Conservation (phyloP, 208 protist species). For the Lotmaria passim region DNA sequence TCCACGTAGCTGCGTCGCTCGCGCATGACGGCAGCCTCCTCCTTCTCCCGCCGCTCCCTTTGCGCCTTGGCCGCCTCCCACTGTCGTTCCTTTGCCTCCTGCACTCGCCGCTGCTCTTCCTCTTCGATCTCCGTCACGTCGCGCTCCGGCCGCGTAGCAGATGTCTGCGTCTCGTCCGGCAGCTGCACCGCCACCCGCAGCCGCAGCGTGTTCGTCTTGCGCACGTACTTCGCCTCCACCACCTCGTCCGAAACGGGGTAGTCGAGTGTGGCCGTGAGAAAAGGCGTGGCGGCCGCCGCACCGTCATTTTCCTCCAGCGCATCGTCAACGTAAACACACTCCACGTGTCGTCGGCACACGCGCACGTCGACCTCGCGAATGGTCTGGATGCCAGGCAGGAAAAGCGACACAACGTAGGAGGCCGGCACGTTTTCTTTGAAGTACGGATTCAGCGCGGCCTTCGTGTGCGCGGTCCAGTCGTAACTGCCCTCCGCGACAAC, state of each 20-base stretch:
- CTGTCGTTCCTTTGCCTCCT: conserved; percentile 35
- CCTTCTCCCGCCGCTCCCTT: conserved; percentile 40
- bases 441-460: conserved; percentile 69
- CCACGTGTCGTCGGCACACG: conserved; percentile 44
- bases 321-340: conserved; percentile 70
- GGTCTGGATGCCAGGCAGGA: conserved; percentile 72
- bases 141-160: conserved; percentile 48
- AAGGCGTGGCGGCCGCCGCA: conserved; percentile 21
- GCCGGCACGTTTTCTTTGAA: conserved; percentile 83
- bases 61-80: conserved; percentile 38
- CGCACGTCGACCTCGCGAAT: conserved; percentile 87
- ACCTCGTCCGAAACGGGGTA: conserved; percentile 82
- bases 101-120: conserved; percentile 55
- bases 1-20: conserved; percentile 77
- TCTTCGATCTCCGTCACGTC: conserved; percentile 72
- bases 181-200: conserved; percentile 66
- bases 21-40: conserved; percentile 68
- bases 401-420: conserved; percentile 55
- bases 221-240: conserved; percentile 75
- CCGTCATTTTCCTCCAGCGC: conserved; percentile 25
- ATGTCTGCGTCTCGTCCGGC: conserved; percentile 68
- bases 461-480: conserved; percentile 79
- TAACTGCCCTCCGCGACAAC: conserved; percentile 63
- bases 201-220: conserved; percentile 63
- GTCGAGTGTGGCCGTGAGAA: conserved; percentile 68